A percentile compares a stretch with the other conserved stretches of the same genome.
phyloP scores from a whole-genome alignment of 2,329 filamentous ascomycete species.

The Talaromyces marneffei region DNA sequence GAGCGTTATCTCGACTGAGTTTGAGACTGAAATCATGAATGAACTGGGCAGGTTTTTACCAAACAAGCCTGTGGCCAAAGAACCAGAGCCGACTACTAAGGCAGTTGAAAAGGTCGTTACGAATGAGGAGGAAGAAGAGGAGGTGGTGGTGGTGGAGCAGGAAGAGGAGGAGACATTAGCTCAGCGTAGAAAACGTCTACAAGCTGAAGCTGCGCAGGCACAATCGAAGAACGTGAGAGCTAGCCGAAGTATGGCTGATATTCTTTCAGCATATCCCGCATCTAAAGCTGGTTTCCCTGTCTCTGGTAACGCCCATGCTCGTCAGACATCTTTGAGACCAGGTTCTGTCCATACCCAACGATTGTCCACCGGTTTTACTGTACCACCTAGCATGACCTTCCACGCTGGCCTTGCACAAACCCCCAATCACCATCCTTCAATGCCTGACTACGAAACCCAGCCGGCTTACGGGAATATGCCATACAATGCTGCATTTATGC shows the following conservation, averaged over 20 bases:
- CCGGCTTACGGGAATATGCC: constrained; percentile 9
- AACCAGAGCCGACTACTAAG: neutral
- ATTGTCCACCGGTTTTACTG: constrained; percentile 29
- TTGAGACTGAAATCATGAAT: constrained; percentile 39
- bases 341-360: constrained; percentile 16
- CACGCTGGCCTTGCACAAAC: constrained; percentile 11
- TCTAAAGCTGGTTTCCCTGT: constrained; percentile 20
- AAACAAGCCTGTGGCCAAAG: constrained; percentile 15
- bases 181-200: constrained; percentile 41
- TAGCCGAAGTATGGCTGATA: constrained; percentile 43
- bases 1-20: constrained; percentile 34
- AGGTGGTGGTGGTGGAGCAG: constrained; percentile 29
- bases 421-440: constrained; percentile 15
- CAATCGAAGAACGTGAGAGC: constrained; percentile 24
- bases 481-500: constrained; percentile 14
- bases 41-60: constrained; percentile 31
- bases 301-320: constrained; percentile 16
- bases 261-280: constrained; percentile 51
- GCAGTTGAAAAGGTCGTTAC: neutral
- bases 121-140: constrained; percentile 21
- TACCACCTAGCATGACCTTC: constrained; percentile 21
- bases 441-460: constrained; percentile 19
- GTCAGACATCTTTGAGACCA: constrained; percentile 16
- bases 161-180: constrained; percentile 43
- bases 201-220: constrained; percentile 31